Evolutionary conservation across 176 grass and related monocot species (phyloP), one percentile per base, ranked within the genome.

Genomic region (Dendrocalamus sinicus): DNA sequence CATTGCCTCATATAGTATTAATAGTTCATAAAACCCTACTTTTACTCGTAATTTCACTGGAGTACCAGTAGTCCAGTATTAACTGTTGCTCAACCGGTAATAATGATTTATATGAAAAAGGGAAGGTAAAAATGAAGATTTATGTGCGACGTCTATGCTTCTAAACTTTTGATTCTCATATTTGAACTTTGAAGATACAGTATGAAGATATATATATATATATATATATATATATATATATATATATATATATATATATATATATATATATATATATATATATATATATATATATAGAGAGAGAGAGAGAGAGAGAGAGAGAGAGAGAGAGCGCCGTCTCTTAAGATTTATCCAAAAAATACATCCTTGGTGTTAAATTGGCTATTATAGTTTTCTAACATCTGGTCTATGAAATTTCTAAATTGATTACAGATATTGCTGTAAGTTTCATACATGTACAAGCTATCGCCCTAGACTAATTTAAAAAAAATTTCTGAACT

Each of bases 401-500:
- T 70, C 16, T 53, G 13, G 10, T 59, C 8, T n/a, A 10, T 15
- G 44, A 51, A 47, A 19, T 73, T 67, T 59, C 41, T 61, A 37
- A 78, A 79, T 53, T 35, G 26, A 57, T 80, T 32, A 32, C 30
- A 32, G 54, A 72, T 67, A 35, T 52, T 66, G 61, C 35, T 48
- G 11, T 73, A 48, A 17, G 9, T 61, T 69, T 15, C 37, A 28
- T 82, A 69, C 51, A 59, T 39, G 28, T 16, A 43, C 20, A 46
- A 26, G 30, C 0, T 59, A 52, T 54, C 23, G 13, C 22, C 26
- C 4, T 23, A 22, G 2, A 35, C 9, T 61, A 48, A 24, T 65
- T 67, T 14, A 9, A 8, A 54, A 17, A 17, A 24, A 8, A 76
- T 14, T 20, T 6, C 69, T 80, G 65, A 82, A 52, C 1, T 39